A percentile compares a stretch with the other conserved stretches of the same genome.
These are phyloP conservation scores for Tetraselmis striata DNA, from an alignment of 139 green algal genomes.

Conservation along the genomic window DNA sequence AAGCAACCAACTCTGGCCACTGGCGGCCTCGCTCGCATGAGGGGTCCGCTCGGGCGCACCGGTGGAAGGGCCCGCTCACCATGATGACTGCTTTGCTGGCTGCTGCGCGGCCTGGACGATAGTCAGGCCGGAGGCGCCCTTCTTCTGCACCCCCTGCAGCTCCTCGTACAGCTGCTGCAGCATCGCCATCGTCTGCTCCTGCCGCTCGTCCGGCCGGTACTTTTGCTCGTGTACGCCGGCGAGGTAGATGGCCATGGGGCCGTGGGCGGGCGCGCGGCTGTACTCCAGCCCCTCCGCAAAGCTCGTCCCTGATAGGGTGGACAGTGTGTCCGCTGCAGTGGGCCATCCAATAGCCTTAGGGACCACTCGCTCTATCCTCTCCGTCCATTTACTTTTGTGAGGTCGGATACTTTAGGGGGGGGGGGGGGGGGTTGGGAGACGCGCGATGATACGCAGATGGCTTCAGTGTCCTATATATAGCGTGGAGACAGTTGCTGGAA, in stretches of 20 bases:
- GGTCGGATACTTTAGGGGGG: too few species aligned
- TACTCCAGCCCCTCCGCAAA: background rate
- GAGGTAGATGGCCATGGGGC: constrained; percentile 31
- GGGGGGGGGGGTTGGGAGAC: too few species aligned
- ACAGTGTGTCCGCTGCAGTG: background rate
- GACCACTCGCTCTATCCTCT: too few species aligned
- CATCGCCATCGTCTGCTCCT: constrained; percentile 56
- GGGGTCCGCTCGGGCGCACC: constrained; percentile 1
- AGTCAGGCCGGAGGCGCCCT: constrained; percentile 5
- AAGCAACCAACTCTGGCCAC: constrained; percentile 1
- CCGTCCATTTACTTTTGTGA: too few species aligned
- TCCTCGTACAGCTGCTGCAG: constrained; percentile 60
- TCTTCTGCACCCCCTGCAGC: constrained; percentile 15
- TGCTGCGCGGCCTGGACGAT: background rate
- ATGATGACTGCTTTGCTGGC: background rate
- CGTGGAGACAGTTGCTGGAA: too few species aligned
- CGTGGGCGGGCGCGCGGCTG: constrained; percentile 35
- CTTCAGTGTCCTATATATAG: too few species aligned
- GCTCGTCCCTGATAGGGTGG: background rate
- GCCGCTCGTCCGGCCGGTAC: constrained; percentile 59
- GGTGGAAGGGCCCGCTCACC: background rate
- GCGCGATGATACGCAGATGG: too few species aligned
- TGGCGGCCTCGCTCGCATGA: background rate
- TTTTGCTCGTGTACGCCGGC: constrained; percentile 27
- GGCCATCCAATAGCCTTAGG: too few species aligned